Evolutionary conservation across 73 alveolate species (phyloP), one percentile per base, ranked within the genome.

Genomic region (Uronychia binucleata): DNA sequence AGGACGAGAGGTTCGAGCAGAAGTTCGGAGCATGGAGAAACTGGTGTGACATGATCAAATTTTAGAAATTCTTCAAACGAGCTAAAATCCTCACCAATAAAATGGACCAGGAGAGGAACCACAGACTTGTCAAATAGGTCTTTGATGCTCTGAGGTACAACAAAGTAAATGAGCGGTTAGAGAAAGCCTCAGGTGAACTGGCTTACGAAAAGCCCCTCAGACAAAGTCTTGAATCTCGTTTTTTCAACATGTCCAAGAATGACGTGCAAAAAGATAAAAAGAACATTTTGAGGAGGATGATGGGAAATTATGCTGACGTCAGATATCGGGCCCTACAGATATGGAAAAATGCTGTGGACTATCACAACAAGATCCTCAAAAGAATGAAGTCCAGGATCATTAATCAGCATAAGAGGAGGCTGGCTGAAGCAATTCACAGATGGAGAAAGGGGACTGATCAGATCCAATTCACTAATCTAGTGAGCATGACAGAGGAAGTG

Each of bases 11-110:
- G 29, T 31, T 74, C 28, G 31, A 75, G 33, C 81, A 29, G 19
- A 90, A 84, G 32, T 90, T 85, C 46, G 32, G 79, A 58, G 90
- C 88, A 1, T 90, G 95, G 95, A 90, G 74, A 79, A 78, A 90
- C 33, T 74, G 86, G 90, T 84, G 89, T 33, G 95, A 85, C 28
- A 58, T 25, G 26, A 86, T 86, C 28, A 78, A 91, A 34, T 29
- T 85, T 30, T 28, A 46, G 59, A 90, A 90, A 74, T 90, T 78
- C 81, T 77, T 85, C 83, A 26, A 58, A 26, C 46, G 91, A 76
- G 75, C 80, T 74, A 85, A 84, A 46, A 78, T 58, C 14, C 34
- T 90, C 26, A 85, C 83, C 0, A 57, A 83, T 19, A 32, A 80
- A 27, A 30, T 86, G 26, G 33, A 33, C 1, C 82, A 86, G 30